These are phyloP conservation scores for Ceratocystis ficicola DNA, from an alignment of 2,329 filamentous ascomycete genomes.

Conservation along the genomic window DNA sequence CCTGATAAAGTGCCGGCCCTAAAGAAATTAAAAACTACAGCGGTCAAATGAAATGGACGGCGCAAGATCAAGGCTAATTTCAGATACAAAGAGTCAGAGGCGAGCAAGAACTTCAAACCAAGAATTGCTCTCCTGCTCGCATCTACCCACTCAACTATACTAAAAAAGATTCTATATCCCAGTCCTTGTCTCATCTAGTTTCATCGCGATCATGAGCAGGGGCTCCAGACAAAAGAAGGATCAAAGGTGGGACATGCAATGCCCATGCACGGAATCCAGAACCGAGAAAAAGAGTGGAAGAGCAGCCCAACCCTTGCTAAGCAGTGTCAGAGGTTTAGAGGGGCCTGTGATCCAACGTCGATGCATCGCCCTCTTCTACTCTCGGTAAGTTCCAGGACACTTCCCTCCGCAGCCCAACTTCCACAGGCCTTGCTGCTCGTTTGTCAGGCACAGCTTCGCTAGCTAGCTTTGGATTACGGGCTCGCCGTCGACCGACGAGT, in stretches of 20 bases:
- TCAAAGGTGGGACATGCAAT: neutral
- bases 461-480: no score
- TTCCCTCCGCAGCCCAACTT: neutral
- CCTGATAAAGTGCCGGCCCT: neutral
- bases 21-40: neutral
- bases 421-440: neutral
- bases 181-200: conserved; percentile 6
- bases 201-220: conserved; percentile 5
- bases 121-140: neutral
- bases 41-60: neutral
- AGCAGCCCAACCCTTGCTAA: neutral
- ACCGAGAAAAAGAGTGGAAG: neutral
- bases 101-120: neutral
- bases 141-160: neutral
- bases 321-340: neutral
- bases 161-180: conserved; percentile 2
- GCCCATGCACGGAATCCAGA: conserved; percentile 10
- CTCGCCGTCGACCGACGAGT: no score
- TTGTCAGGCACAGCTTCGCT: no score
- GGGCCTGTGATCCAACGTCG: neutral
- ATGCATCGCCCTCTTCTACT: neutral
- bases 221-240: conserved; percentile 2
- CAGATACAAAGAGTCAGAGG: neutral
- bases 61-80: no score
- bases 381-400: conserved; percentile 4